Evolutionary conservation across 345 rosid species (phyloP), one percentile per base, ranked within the genome.

Genomic region (Hibiscus mutabilis): DNA sequence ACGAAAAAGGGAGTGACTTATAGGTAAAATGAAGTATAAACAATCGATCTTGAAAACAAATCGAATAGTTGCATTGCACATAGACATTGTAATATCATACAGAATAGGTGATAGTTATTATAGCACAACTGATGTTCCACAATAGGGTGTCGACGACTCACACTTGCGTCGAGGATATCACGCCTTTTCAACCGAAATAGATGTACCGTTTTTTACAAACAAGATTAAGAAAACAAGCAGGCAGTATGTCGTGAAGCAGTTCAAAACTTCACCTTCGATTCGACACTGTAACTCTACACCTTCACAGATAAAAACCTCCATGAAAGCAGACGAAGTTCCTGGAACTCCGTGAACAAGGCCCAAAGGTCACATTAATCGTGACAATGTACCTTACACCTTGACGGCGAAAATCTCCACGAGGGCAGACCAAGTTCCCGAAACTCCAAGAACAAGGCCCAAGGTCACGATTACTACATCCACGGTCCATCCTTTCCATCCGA

Each of bases 371-470:
- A 35, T 35, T 35, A 35, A 47, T 53, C 8, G 58, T 19, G 19
- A 51, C 33, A 12, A 46, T 21, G 22, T n/a, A 68, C 5, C 5
- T 1, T 68, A 82, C 21, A 79, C 83, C 78, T 82, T 82, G 52
- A 79, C 46, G 0, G 89, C 75, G 68, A 88, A 79, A 61, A 93
- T 93, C 80, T 93, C 94, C 65, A 74, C 24, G 15, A 88, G 85
- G 6, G 94, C 71, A 79, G 75, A 86, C 92, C 90, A 88, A 60
- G 96, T 91, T 69, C 97, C 97, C 0, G 97, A 83, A 56, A 87
- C 79, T 6, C 83, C 90, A 76, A 89, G 79, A 74, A 81, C 81
- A 66, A 85, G 57, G 31, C 97, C 98, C 11, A 86, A 22, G 59
- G 73, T 69, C 55, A 84, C 77, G 57, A 93, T 89, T 21, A 81